These are phyloP conservation scores for Fusarium tuaranense DNA, from an alignment of 2,329 filamentous ascomycete genomes.

Conservation along the genomic window DNA sequence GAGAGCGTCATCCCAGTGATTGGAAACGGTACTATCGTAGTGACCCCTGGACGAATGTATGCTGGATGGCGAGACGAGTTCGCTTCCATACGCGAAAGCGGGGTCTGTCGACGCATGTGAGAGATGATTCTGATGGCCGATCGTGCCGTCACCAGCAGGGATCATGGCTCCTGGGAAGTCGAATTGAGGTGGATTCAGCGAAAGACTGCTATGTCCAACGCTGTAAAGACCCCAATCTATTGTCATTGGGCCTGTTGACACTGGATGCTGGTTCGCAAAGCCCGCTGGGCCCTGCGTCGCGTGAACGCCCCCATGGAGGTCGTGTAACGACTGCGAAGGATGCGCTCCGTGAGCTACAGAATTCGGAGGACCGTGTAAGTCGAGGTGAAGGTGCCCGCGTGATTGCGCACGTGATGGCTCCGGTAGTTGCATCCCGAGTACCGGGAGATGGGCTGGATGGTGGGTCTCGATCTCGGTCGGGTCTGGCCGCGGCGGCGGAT, in stretches of 20 bases:
- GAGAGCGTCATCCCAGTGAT: slow-evolving; percentile 39
- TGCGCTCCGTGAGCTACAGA: slow-evolving; percentile 16
- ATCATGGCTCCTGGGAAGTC: slow-evolving; percentile 39
- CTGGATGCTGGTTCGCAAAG: slow-evolving; percentile 29
- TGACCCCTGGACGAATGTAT: slow-evolving; percentile 37
- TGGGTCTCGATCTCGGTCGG: slow-evolving; percentile 40
- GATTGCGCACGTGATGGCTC: slow-evolving; percentile 38
- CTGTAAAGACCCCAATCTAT: slow-evolving; percentile 42
- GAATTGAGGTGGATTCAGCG: slow-evolving; percentile 36
- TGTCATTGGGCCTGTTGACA: slow-evolving; percentile 27
- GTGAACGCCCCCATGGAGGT: slow-evolving; percentile 26
- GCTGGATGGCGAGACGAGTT: slow-evolving; percentile 40
- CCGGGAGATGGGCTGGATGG: slow-evolving; percentile 34
- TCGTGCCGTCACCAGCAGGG: slow-evolving; percentile 9
- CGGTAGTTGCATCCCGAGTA: slow-evolving; percentile 34
- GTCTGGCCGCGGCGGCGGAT: slow-evolving; percentile 39
- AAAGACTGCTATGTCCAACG: slow-evolving; percentile 22
- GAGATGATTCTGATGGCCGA: slow-evolving; percentile 35
- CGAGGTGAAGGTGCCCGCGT: slow-evolving; percentile 34
- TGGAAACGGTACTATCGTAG: slow-evolving; percentile 28
- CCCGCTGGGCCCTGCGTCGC: slow-evolving; percentile 24
- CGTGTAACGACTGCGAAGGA: slow-evolving; percentile 19
- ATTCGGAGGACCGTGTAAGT: slow-evolving; percentile 33
- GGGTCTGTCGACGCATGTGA: slow-evolving; percentile 31
- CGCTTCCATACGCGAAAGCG: slow-evolving; percentile 33